Conservation (phyloP, 1,284 basidiomycete species). For the Calocybe gambosa region DNA sequence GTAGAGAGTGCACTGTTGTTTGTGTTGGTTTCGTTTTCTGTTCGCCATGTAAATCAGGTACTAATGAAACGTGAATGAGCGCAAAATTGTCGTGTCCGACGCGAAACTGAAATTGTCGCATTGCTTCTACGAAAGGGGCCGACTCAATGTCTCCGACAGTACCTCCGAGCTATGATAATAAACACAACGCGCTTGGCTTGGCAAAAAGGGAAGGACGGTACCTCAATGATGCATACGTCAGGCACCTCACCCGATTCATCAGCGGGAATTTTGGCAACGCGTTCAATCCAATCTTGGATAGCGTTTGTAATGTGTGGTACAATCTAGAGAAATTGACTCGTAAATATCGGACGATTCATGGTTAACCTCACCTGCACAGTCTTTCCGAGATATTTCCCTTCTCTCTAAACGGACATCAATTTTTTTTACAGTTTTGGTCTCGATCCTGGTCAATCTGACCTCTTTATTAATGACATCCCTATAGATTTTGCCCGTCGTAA, state of each 20-base stretch:
- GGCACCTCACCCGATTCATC: slow-evolving; percentile 93
- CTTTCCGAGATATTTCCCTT: slow-evolving; percentile 97
- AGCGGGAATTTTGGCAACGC: slow-evolving; percentile 89
- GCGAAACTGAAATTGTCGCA: slow-evolving; percentile 99
- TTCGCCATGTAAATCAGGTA: slow-evolving; percentile 97
- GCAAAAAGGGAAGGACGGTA: slow-evolving; percentile 21
- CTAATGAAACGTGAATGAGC: slow-evolving; percentile 95
- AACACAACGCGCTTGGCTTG: not conserved
- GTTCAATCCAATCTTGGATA: slow-evolving; percentile 98
- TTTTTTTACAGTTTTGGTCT: not conserved
- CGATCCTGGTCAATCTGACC: slow-evolving; percentile 43
- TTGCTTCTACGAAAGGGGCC: slow-evolving; percentile 96
- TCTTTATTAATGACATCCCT: slow-evolving; percentile 96
- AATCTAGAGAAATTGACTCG: slow-evolving; percentile 50
- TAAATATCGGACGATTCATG: slow-evolving; percentile 2
- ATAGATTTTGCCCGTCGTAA: slow-evolving; percentile 99
- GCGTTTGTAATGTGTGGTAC: slow-evolving; percentile 96
- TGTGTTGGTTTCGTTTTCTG: slow-evolving; percentile 99
- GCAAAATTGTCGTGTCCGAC: slow-evolving; percentile 98
- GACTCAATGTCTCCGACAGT: slow-evolving; percentile 96
- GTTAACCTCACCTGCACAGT: slow-evolving; percentile 70
- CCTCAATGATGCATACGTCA: slow-evolving; percentile 97
- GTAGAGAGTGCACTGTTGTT: slow-evolving; percentile 91
- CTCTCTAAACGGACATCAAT: slow-evolving; percentile 48
- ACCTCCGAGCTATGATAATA: slow-evolving; percentile 71